Base-by-base conservation (phyloP, 257 asterid species). In the Scutellaria barbata region DNA sequence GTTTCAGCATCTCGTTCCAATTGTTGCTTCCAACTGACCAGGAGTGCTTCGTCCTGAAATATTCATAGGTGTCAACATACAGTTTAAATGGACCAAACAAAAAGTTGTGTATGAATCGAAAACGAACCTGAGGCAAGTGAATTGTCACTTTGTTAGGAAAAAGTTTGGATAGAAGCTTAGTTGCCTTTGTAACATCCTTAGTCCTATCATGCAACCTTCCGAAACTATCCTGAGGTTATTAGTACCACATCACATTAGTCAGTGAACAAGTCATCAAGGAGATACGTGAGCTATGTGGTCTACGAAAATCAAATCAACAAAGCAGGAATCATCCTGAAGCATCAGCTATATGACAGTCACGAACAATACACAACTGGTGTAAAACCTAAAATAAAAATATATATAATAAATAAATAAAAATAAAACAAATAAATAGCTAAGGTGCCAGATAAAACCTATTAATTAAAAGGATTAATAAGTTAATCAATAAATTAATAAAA, bases 101-200 rank as follows among this genome's bases (percentile, higher is more conserved):
- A 46, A 25, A 52, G 18, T 46, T 12, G 67, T 37, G 10, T 58
- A 40, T 41, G 61, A 52, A 68, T 59, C 58, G n/a, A 65, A 62
- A 67, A 58, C 84, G 74, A 48, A 85, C 96, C 96, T 89, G 95
- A 35, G 98, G 98, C 83, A 83, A 42, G 76, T 90, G 95, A 80
- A 93, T 87, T 25, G 84, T 81, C 68, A 93, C 96, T 93, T 87
- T 85, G 76, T 93, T 93, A 42, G 97, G 97, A 50, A 93, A 89
- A 71, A 93, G 95, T 68, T 86, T 89, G 16, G 92, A 76, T 43
- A 93, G 81, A 79, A 85, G 96, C 83, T 90, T 90, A 13, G 90
- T 80, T 73, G 92, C 84, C 86, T 86, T 93, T 39, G 92, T 84
- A 33, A 81, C 87, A 67, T 93, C 98, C 85, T 86, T 86, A 43